Base-by-base conservation (phyloP, 371 early-diverging fungal species). In the Mortierella sp. region DNA sequence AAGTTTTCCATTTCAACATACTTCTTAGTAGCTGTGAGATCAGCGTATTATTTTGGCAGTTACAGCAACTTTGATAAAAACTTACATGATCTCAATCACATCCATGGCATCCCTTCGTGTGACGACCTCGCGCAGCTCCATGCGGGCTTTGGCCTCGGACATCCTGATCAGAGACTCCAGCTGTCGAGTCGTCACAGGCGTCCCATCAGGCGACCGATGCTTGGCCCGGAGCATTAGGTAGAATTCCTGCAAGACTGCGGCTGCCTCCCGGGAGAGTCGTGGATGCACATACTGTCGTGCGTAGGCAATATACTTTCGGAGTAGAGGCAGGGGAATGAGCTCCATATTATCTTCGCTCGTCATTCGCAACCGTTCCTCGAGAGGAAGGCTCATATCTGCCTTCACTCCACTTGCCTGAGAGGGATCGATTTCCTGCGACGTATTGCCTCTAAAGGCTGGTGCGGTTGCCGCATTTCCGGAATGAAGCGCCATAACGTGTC, bases 121-220 rank as follows among this genome's bases (percentile, higher is more conserved):
- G 12, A 99, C 97, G 1, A 88, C 88, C 27, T 92, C 87, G 49
- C 97, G 94, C 75, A 99, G 89, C 71, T 99, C 93, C 73, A 96
- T 92, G 87, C 99, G 99, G 38, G 99, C 99, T 89, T 98, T 97
- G 4, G 99, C 99, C 38, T 99, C 98, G 1, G 99, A 92, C 81
- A 99, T 91, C 83, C 99, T 96, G 85, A 99, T 99, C 71, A 99
- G 91, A 0, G 99, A 99, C 89, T 99, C 99, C 44, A 99, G 93
- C 46, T 99, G 96, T 88, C 99, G 95, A 11, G 99, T 96, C n/a
- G 99, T 99, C 75, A 99, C 93, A 14, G 99, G 99, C 21, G 90
- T 87, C 14, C 94, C 84, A 89, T 95, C 92, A 72, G 91, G 81
- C 55, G 93, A 91, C 72, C 96, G 90, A 91, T 94, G 93, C 88